phyloP scores from a whole-genome alignment of 2,329 filamentous ascomycete genomes.

The Purpureocillium lavendulum region DNA sequence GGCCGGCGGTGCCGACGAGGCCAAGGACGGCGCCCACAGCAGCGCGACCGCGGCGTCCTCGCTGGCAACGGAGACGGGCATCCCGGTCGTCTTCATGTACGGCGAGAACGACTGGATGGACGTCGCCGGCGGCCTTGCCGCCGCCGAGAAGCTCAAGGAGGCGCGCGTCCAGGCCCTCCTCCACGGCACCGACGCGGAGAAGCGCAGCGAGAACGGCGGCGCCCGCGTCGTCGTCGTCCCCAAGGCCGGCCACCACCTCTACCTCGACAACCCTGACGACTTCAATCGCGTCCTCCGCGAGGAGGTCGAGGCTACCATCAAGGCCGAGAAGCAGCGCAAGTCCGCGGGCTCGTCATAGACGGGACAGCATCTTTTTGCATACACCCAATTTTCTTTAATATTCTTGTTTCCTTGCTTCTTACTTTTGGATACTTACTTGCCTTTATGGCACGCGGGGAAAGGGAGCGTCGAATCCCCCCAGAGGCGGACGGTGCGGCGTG shows the following conservation, averaged over 20 bases:
- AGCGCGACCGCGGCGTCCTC: slow-evolving; percentile 2
- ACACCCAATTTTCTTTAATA: too few species aligned
- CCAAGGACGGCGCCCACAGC: neutral
- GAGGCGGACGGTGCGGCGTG: too few species aligned
- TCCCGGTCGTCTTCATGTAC: slow-evolving; percentile 89
- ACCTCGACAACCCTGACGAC: slow-evolving; percentile 49
- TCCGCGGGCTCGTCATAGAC: neutral
- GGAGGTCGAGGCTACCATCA: slow-evolving; percentile 44
- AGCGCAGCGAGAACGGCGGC: slow-evolving; percentile 63
- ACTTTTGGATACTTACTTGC: too few species aligned
- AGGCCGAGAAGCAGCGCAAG: slow-evolving; percentile 16
- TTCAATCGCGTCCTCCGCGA: slow-evolving; percentile 46
- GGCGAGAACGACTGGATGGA: slow-evolving; percentile 99
- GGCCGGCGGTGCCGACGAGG: slow-evolving; percentile 8
- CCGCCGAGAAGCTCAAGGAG: slow-evolving; percentile 69
- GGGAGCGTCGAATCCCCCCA: too few species aligned
- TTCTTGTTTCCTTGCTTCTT: too few species aligned
- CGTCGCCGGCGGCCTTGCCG: slow-evolving; percentile 71
- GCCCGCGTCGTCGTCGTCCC: slow-evolving; percentile 74
- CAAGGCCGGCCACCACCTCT: slow-evolving; percentile 51
- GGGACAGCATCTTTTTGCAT: too few species aligned
- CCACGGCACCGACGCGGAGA: slow-evolving; percentile 59
- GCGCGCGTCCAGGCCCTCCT: slow-evolving; percentile 53
- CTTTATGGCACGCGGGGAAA: too few species aligned
- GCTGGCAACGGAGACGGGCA: slow-evolving; percentile 46